Base-by-base conservation (phyloP, 2,329 filamentous ascomycete species). In the Xylaria sp. region DNA sequence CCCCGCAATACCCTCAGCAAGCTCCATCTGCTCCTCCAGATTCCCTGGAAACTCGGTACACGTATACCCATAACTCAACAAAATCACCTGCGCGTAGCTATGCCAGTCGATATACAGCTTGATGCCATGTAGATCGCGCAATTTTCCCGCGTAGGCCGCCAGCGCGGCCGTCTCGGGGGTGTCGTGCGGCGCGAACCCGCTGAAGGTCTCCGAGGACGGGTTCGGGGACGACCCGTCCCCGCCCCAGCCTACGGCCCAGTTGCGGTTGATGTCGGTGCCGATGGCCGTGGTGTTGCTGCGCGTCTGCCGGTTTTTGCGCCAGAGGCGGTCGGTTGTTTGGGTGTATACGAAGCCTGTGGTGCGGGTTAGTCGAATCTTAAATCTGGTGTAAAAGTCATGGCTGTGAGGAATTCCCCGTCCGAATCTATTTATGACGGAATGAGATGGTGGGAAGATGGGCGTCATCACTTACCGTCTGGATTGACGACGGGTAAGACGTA, bases 71-170 rank as follows among this genome's bases (percentile, higher is more conserved):
- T 87, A 89, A 8, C 84, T 86, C 20, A 85, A 83, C 57, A 88
- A 80, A 64, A 89, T 83, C 61, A 84, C 81, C 73, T 89, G 86
- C 15, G 82, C 82, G 79, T 89, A 90, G 25, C 85, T 84, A 77
- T 90, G 88, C 78, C 86, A 86, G 77, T 90, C 88, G 75, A 90
- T 84, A 79, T 86, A 90, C 13, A 88, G 79, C 64, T 86, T 83
- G 63, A 89, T 81, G 2, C 85, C 85, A 58, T 83, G 81, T 3
- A 70, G 57, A 18, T 73, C 72, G 39, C 81, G 80, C 28, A 89
- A 75, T 48, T 78, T 74, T 57, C 82, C 80, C 23, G 87, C 80
- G 55, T 85, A 84, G 5, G 82, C 80, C 37, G 82, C 82, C 44
- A 89, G 79, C 4, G 78, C 83, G 64, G 81, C 81, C 69, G 81